Conservation (phyloP, 169 alveolate genomes). For the Plasmodium fragile region DNA sequence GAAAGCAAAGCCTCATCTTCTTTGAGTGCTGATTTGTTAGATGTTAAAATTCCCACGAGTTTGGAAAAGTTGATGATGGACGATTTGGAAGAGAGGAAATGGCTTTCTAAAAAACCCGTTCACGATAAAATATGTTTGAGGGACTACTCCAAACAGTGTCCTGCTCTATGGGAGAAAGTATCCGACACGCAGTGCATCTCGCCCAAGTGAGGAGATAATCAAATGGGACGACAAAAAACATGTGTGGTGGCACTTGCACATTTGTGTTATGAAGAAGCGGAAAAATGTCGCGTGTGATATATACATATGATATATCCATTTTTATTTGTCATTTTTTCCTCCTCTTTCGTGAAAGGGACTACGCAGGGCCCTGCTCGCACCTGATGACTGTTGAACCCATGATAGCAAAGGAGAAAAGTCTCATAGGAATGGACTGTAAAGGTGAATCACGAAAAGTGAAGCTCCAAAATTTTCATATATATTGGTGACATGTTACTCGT, state of each 20-base stretch:
- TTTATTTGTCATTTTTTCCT: neutral
- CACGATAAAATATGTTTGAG: slow-evolving; percentile 66
- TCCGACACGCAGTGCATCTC: slow-evolving; percentile 62
- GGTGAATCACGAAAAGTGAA: slow-evolving; percentile 2
- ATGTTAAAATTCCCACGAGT: slow-evolving; percentile 30
- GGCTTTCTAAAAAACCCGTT: slow-evolving; percentile 50
- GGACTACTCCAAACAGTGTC: slow-evolving; percentile 63
- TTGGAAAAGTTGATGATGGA: slow-evolving; percentile 59
- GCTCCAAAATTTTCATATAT: neutral
- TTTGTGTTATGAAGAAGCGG: neutral
- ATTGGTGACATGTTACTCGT: neutral
- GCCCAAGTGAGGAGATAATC: slow-evolving; percentile 32
- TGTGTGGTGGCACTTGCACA: neutral
- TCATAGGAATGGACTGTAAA: slow-evolving; percentile 43
- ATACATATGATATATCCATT: neutral
- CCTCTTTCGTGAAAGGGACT: slow-evolving; percentile 20
- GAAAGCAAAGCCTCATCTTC: slow-evolving; percentile 42
- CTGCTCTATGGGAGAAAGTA: slow-evolving; percentile 59
- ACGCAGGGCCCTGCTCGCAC: slow-evolving; percentile 66
- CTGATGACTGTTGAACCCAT: slow-evolving; percentile 61
- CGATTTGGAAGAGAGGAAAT: slow-evolving; percentile 54
- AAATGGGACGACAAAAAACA: neutral
- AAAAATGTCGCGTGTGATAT: neutral
- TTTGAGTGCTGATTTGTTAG: slow-evolving; percentile 58
- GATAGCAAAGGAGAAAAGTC: slow-evolving; percentile 63